Conservation (phyloP, 2,329 filamentous ascomycete species). For the Tolypocladium capitatum region DNA sequence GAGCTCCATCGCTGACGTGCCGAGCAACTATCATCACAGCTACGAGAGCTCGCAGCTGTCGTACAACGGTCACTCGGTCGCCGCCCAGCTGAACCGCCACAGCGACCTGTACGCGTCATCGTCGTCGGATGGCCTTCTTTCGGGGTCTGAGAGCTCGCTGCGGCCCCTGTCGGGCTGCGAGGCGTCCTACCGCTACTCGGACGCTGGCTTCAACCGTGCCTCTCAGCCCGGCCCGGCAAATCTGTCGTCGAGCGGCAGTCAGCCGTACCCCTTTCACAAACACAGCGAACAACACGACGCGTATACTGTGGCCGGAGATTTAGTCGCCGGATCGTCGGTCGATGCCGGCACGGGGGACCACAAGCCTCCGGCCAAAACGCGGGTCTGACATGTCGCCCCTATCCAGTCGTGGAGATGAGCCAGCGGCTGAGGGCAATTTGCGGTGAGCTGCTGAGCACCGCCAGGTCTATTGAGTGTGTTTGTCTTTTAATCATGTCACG, state of each 20-base stretch:
- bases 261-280: background rate
- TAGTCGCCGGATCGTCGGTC: background rate
- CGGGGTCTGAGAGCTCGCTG: background rate
- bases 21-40: background rate
- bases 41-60: background rate
- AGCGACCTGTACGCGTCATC: background rate
- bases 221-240: background rate
- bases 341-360: background rate
- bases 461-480: slow-evolving; percentile 3
- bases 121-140: background rate
- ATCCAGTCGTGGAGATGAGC: background rate
- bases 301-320: background rate
- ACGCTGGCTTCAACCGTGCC: background rate
- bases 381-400: background rate
- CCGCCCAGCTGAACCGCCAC: background rate
- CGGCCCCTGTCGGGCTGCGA: background rate
- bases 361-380: background rate
- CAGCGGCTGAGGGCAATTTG: background rate
- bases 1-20: background rate
- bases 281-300: background rate
- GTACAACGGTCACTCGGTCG: background rate
- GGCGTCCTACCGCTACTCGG: background rate
- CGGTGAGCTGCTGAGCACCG: background rate
- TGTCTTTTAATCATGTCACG: background rate
- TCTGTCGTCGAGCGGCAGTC: background rate